Evolutionary conservation across 768 basidiomycete genomes (phyloP), one percentile per base, ranked within the genome.

Genomic region (Paxillus ammoniavirescens): DNA sequence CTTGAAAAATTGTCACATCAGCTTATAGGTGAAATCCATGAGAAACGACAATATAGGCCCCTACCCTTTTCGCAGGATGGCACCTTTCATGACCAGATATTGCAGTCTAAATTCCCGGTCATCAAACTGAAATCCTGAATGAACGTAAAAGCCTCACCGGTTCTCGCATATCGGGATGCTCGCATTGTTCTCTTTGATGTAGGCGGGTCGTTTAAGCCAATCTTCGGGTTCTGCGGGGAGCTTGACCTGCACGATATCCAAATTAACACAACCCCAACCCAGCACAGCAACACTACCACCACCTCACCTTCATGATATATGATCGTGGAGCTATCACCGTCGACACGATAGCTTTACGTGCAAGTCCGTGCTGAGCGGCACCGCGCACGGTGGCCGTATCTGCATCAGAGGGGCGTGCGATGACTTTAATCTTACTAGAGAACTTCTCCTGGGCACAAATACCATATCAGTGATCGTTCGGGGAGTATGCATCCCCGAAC

Each of bases 371-470:
- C 65, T 86, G 82, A 33, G 92, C 92, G n/a, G 89, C 92, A 42
- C 92, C 92, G 50, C 91, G 86, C 52, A 88, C 73, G 1, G 92
- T 94, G 2, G 93, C 93, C 13, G 92, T 93, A 65, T 94, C 93
- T 28, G 89, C 86, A 72, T 95, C 92, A 36, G 84, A 77, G 26
- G 93, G 92, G 48, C 93, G 82, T 33, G 86, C 87, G 64, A 94
- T 89, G 53, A 90, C 85, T 47, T 72, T 78, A 44, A 93, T 87
- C 43, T 78, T 78, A 37, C 77, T 69, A 7, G 77, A 75, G 64
- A 93, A 90, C 58, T 77, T 82, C 60, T 82, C 84, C 86, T 91
- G 18, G n/a, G 60, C 41, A 44, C 54, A 50, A 54, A 53, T 37
- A 59, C 43, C 26, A 54, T 49, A 42, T 46, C 52, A 49, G 54